Evolutionary conservation across 139 green algal genomes (phyloP), one percentile per base, ranked within the genome.

Genomic region (Gonium pectorale): DNA sequence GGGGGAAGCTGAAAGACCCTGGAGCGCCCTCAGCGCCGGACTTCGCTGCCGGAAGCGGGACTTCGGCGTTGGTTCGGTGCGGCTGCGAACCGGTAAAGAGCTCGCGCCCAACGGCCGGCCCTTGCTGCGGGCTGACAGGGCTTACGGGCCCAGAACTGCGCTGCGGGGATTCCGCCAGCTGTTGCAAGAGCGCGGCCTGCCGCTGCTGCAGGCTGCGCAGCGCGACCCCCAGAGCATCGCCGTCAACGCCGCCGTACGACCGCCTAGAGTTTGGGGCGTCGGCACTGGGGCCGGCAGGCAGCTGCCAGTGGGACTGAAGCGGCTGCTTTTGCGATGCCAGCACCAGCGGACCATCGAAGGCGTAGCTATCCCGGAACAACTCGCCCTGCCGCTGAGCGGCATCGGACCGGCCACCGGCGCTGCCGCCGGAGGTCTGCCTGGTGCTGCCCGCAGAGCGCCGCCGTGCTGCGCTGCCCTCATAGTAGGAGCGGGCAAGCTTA

Each of bases 311-410:
- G 41, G 1, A 26, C 37, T 44, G 54, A 38, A 22, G 26, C 31
- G 33, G 49, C 7, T 40, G 72, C 51, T 37, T 19, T 11, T 52
- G 51, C 38, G 51, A 2, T 51, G 41, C n/a, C n/a, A n/a, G n/a
- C n/a, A n/a, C n/a, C 59, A 54, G 41, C 43, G 77, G 46, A 3
- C 43, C 26, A 31, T 83, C 77, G 21, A 83, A 74, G 21, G 77
- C 77, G 77, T 83, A 83, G 63, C 77, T 83, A 5, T 33, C 60
- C 0, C 77, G 77, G 44, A 83, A 72, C 22, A 83, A 31, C 70
- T 79, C 70, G 22, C 38, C n/a, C n/a, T n/a, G n/a, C n/a, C n/a
- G n/a, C n/a, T n/a, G n/a, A n/a, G n/a, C n/a, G n/a, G 19, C 56
- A 64, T 22, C n/a, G 15, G 17, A 29, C 56, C 29, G 40, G n/a